These are phyloP conservation scores for Xylaria sp. DNA, from an alignment of 2,329 filamentous ascomycete genomes.

Conservation along the genomic window DNA sequence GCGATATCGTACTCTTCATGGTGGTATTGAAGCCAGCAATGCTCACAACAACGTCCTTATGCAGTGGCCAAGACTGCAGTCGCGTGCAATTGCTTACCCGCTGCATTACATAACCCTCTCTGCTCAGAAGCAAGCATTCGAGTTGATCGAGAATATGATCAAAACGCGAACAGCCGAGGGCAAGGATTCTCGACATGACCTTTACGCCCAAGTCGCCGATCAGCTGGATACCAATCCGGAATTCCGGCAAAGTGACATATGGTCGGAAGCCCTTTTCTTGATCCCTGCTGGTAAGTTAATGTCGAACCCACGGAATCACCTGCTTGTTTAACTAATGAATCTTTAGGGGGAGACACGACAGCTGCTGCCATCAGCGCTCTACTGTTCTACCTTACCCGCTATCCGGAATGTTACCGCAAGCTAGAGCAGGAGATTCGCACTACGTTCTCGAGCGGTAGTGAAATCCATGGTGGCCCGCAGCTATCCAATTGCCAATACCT, in stretches of 20 bases:
- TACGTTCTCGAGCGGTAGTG: conserved; percentile 25
- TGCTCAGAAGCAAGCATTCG: conserved; percentile 34
- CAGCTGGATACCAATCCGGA: conserved; percentile 30
- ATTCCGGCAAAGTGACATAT: conserved; percentile 38
- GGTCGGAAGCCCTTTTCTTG: conserved; percentile 40
- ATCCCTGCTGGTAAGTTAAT: conserved; percentile 39
- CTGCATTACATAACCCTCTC: conserved; percentile 30
- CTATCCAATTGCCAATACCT: conserved; percentile 40
- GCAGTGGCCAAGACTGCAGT: conserved; percentile 37
- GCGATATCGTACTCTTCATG: conserved; percentile 32
- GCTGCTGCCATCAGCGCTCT: conserved; percentile 36
- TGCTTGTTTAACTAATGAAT: background rate
- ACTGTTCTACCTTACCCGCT: conserved; percentile 41
- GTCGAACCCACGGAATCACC: background rate
- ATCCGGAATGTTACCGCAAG: conserved; percentile 32
- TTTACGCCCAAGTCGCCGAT: conserved; percentile 39
- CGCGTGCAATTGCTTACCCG: conserved; percentile 28
- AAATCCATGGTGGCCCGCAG: conserved; percentile 32
- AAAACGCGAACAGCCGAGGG: conserved; percentile 34
- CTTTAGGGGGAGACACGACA: conserved; percentile 36
- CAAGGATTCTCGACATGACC: conserved; percentile 34
- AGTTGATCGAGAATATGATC: conserved; percentile 40
- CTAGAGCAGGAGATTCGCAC: conserved; percentile 36
- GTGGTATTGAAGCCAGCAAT: conserved; percentile 30
- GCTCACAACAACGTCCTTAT: conserved; percentile 35